Percentiles rank a stretch among this genome's conserved stretches.
Conservation (phyloP, 2,329 filamentous ascomycete genomes). For the Ambrosiella xylebori region DNA sequence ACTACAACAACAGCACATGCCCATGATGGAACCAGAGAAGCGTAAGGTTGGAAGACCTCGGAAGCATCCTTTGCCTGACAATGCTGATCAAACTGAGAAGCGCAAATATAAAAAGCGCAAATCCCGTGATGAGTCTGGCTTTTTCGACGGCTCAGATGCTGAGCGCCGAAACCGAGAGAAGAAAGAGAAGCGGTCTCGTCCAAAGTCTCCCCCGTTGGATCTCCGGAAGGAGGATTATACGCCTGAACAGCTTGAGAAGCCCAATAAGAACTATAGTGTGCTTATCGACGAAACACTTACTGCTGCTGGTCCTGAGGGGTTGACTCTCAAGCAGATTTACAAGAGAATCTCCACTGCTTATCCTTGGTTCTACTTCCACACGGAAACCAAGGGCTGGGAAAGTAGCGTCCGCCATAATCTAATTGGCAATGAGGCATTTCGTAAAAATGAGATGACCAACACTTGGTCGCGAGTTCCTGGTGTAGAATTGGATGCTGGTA, state of each 20-base stretch:
- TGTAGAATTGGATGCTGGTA: slow-evolving; percentile 41
- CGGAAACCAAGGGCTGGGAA: slow-evolving; percentile 48
- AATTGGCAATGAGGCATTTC: slow-evolving; percentile 43
- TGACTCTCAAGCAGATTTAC: slow-evolving; percentile 45
- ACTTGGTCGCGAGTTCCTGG: slow-evolving; percentile 41
- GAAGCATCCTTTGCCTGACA: slow-evolving; percentile 45
- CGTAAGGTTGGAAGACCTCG: slow-evolving; percentile 48
- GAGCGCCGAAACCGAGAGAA: slow-evolving; percentile 39
- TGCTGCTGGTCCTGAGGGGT: slow-evolving; percentile 34
- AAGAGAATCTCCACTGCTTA: slow-evolving; percentile 42
- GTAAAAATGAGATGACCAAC: slow-evolving; percentile 38
- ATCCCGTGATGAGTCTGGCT: slow-evolving; percentile 34
- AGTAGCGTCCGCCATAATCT: slow-evolving; percentile 48
- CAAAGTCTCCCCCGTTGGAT: slow-evolving; percentile 42
- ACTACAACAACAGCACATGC: not conserved
- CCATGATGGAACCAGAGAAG: slow-evolving; percentile 24
- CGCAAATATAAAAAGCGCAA: slow-evolving; percentile 49
- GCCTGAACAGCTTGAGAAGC: slow-evolving; percentile 40
- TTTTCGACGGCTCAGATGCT: slow-evolving; percentile 33
- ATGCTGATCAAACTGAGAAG: slow-evolving; percentile 38
- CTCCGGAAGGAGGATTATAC: slow-evolving; percentile 38
- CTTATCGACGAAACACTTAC: slow-evolving; percentile 43
- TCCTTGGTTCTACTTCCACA: slow-evolving; percentile 41
- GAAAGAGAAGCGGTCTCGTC: slow-evolving; percentile 35
- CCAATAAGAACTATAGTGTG: slow-evolving; percentile 44